Base-by-base conservation (phyloP, 352 stramenopile species). In the Phytophthora crassamura region DNA sequence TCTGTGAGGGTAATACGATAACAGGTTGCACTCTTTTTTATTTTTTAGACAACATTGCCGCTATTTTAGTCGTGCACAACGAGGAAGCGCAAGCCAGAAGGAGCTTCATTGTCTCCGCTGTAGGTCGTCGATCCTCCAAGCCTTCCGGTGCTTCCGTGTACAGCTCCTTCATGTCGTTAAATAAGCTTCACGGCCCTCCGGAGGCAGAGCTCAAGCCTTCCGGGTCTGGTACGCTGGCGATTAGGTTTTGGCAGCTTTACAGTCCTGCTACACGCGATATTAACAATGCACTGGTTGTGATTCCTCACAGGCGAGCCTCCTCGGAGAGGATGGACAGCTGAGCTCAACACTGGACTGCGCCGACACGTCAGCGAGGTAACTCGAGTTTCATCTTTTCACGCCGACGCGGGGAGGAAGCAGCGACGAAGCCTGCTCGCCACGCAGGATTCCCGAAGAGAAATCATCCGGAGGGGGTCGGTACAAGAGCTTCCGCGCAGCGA, bases 351-450 rank as follows among this genome's bases (percentile, higher is more conserved):
- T 14, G 32, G 25, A 28, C 33, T 51, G 18, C 46, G 45, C 1
- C 22, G 22, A n/a, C 33, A 59, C 16, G 53, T 64, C 1, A 56
- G 32, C 33, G 54, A 70, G 20, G 49, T 70, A 41, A 70, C 62
- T 12, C 39, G 41, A 6, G 55, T 71, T 15, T 60, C 35, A 7
- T 51, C 63, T 5, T 62, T 68, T 53, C 55, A 60, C 32, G 15
- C 16, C 0, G 33, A 47, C 2, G 28, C 20, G 22, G 20, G 30
- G 4, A 47, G 10, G 38, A 60, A 56, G 7, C 34, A 51, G 11
- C 42, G 43, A 6, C 57, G 55, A 2, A 65, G 48, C 36, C 38
- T 66, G 11, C n/a, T 66, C 35, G 33, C 16, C 9, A 48, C 49
- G 4, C 48, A 66, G 28, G 63, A 71, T 28, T 71, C 55, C 1